Percentiles rank a stretch among this genome's conserved stretches.
Conservation (phyloP, 2,329 filamentous ascomycete species). For the Exophiala xenobiotica region DNA sequence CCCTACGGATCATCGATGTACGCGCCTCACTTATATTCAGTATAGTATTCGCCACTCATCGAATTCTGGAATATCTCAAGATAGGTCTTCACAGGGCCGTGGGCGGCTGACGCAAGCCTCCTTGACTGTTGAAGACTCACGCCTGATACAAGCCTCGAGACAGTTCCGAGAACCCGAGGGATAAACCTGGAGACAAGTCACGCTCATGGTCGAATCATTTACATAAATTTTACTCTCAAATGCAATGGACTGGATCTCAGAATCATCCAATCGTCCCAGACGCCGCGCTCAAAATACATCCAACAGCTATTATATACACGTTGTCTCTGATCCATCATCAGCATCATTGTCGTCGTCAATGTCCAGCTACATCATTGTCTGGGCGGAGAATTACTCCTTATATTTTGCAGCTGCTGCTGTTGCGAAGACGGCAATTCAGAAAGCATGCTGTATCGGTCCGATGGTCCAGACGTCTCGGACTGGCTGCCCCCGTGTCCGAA, state of each 20-base stretch:
- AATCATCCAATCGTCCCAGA: not conserved
- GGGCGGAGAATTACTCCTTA: not conserved
- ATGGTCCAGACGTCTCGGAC: slow-evolving; percentile 10
- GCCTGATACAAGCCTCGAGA: too few relatives aligned
- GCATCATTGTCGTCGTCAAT: not conserved
- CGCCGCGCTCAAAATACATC: slow-evolving; percentile 5
- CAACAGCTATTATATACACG: not conserved
- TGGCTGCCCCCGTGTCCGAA: slow-evolving; percentile 1
- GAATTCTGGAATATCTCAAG: too few relatives aligned
- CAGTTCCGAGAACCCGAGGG: too few relatives aligned
- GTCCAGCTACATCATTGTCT: not conserved
- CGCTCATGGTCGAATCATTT: too few relatives aligned
- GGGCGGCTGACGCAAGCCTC: too few relatives aligned
- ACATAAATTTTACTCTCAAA: not conserved
- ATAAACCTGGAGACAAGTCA: too few relatives aligned
- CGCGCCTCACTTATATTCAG: too few relatives aligned
- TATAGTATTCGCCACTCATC: too few relatives aligned
- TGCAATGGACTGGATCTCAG: not conserved
- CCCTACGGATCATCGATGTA: too few relatives aligned
- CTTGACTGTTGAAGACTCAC: too few relatives aligned
- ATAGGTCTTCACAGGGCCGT: too few relatives aligned
- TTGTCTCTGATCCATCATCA: not conserved
- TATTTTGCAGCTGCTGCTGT: slow-evolving; percentile 1
- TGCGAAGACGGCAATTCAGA: slow-evolving; percentile 18
- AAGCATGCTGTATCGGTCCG: slow-evolving; percentile 20